phyloP scores from a whole-genome alignment of 106 monocot genomes.

The Amphibolis antarctica region DNA sequence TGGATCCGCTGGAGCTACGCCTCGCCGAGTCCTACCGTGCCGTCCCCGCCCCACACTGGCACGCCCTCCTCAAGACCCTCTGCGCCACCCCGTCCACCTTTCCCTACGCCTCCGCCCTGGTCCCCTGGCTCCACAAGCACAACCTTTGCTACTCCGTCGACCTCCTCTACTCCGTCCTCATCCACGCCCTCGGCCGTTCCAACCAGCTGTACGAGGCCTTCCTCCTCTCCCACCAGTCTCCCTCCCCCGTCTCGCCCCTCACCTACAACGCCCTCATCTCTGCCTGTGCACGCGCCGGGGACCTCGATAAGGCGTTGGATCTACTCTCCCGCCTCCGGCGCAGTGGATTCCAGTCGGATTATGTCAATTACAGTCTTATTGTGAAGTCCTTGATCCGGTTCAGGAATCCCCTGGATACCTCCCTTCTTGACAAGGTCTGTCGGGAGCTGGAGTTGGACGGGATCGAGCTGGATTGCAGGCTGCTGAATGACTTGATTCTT shows the following conservation, averaged over 20 bases:
- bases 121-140: slow-evolving; percentile 22
- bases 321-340: slow-evolving; percentile 42
- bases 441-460: slow-evolving; percentile 16
- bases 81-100: slow-evolving; percentile 13
- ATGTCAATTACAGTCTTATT: slow-evolving; percentile 57
- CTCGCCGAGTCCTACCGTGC: slow-evolving; percentile 20
- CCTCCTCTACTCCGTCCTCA: slow-evolving; percentile 73
- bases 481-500: slow-evolving; percentile 49
- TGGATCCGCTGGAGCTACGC: slow-evolving; percentile 10
- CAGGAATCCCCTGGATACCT: slow-evolving; percentile 45
- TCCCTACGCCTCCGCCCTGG: slow-evolving; percentile 21
- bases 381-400: slow-evolving; percentile 44
- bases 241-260: slow-evolving; percentile 54
- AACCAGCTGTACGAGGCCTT: slow-evolving; percentile 21
- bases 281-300: slow-evolving; percentile 38
- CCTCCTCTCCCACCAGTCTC: slow-evolving; percentile 23
- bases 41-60: slow-evolving; percentile 20
- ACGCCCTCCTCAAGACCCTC: slow-evolving; percentile 19
- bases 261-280: slow-evolving; percentile 81
- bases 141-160: slow-evolving; percentile 66
- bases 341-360: slow-evolving; percentile 54
- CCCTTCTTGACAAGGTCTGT: slow-evolving; percentile 26
- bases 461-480: slow-evolving; percentile 38
- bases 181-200: slow-evolving; percentile 56
- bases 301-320: slow-evolving; percentile 38